Base-by-base conservation (phyloP, 2,329 filamentous ascomycete species). In the Chaetomium sp. region DNA sequence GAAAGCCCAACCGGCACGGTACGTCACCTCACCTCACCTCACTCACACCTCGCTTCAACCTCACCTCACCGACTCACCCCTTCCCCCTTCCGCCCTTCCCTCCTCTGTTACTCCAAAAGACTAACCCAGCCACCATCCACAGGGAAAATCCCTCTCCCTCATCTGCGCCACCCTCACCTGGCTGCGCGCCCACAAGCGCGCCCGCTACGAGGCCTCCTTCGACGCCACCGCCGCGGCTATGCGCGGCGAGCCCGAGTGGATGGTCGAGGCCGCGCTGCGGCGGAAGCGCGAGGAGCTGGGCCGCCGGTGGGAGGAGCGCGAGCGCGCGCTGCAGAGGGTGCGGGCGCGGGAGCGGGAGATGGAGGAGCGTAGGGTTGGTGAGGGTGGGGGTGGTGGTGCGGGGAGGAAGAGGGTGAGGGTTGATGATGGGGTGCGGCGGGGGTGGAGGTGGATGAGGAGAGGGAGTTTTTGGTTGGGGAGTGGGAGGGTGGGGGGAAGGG, bases 81-180 rank as follows among this genome's bases (percentile, higher is more conserved):
- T 29, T 29, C 27, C 27, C 56, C 10, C 35, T 29, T 23, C 21
- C 51, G 5, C 49, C 25, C 50, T 12, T 56, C 7, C 54, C 38
- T 38, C 19, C 23, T 10, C 33, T 8, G 4, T 31, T n/a, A n/a
- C 29, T 8, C 29, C 29, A 31, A 31, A 4, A 29, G 25, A 47
- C 49, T 35, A 25, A 54, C 42, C 16, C 3, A 25, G 12, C 1
- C 23, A n/a, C 8, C 25, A 6, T 6, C 27, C 3, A 29, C 6
- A 90, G 82, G 93, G 93, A 53, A 97, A 97, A 83, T 97, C 93
- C 1, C 78, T 97, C 53, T 97, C 93, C 69, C 82, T 97, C 31
- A 95, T 97, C 68, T 97, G 93, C 74, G 90, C 90, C 49, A 89
- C 93, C 6, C 77, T 97, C 72, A 96, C 93, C 2, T 97, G 93